Evolutionary conservation across 352 stramenopile genomes (phyloP).

Genomic region (Globisporangium canariense): DNA sequence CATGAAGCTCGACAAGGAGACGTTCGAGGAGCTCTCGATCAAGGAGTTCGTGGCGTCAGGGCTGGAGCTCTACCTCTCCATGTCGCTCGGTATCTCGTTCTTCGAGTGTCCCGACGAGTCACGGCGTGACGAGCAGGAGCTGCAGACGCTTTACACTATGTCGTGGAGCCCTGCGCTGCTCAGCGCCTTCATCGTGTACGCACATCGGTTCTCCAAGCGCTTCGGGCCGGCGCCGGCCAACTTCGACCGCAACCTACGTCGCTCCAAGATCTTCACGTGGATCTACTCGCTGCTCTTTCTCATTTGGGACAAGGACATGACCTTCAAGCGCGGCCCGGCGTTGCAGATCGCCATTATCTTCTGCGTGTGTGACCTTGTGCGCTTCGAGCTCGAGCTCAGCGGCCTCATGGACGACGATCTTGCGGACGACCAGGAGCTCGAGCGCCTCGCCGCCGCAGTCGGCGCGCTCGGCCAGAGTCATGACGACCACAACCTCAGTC

Average conservation of each 20-base stretch:
- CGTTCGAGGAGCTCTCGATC: slow-evolving; percentile 41
- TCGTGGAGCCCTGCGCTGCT: slow-evolving; percentile 52
- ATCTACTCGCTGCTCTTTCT: slow-evolving; percentile 56
- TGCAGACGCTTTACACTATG: slow-evolving; percentile 66
- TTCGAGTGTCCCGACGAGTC: slow-evolving; percentile 56
- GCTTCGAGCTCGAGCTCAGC: slow-evolving; percentile 75
- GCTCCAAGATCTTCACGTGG: slow-evolving; percentile 69
- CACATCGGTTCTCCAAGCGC: slow-evolving; percentile 32
- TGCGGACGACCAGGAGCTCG: slow-evolving; percentile 25
- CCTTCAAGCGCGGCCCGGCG: slow-evolving; percentile 60
- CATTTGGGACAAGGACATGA: slow-evolving; percentile 71
- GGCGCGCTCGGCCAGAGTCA: not conserved
- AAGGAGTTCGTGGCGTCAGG: slow-evolving; percentile 57
- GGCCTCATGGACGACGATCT: slow-evolving; percentile 52
- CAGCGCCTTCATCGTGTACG: slow-evolving; percentile 49
- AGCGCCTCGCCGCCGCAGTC: slow-evolving; percentile 13
- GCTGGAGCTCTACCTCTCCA: slow-evolving; percentile 71
- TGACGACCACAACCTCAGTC: not conserved
- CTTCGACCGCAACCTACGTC: slow-evolving; percentile 63
- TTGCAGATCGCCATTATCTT: slow-evolving; percentile 73
- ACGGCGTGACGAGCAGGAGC: slow-evolving; percentile 58
- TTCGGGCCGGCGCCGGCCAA: slow-evolving; percentile 54
- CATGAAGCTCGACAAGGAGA: slow-evolving; percentile 32
- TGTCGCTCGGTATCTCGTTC: slow-evolving; percentile 64
- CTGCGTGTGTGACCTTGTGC: slow-evolving; percentile 56